Base-by-base conservation (phyloP, 164 flowering plant species). In the Buxus sempervirens region DNA sequence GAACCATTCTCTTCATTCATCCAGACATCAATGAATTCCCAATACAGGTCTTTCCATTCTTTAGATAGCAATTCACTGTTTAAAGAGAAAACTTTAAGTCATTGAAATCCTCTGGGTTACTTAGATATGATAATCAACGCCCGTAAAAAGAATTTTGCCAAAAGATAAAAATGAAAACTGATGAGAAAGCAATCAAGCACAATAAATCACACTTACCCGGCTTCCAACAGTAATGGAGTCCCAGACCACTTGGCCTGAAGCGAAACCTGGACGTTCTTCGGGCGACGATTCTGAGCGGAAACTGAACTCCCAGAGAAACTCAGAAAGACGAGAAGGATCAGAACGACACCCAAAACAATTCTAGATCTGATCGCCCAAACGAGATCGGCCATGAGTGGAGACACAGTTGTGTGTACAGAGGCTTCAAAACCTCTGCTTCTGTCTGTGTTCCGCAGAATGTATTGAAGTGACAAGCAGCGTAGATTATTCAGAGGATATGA, bases 211-310 rank as follows among this genome's bases (percentile, higher is more conserved):
- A 51, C 79, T 26, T 80, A 95, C 99, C 94, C 96, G 45, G 99
- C 99, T 84, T 95, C 99, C n/a, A 95, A 42, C 55, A 95, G 81
- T 14, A 95, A 49, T 4, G 99, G 86, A 70, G 99, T 95, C 36
- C 97, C 96, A n/a, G 93, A 70, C 99, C 99, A 95, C 72, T 95
- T 92, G 27, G 97, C 97, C n/a, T 85, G 88, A 76, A 95, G 86
- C 4, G 97, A 86, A 32, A 85, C 96, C 79, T 95, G 91, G 24
- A 95, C 99, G 65, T 95, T 95, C 78, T 95, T 95, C 25, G 97
- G 96, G 36, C 84, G 80, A 63, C 83, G 92, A 72, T 32, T 80
- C 68, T 84, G 75, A 1, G 81, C 88, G 60, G 41, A 70, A 72
- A 72, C 79, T 10, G 75, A 76, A 78, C 58, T 42, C 67, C 73